Evolutionary conservation across 495 filamentous ascomycete genomes (phyloP).

Genomic region (Lasiosphaeriaceae sp.): DNA sequence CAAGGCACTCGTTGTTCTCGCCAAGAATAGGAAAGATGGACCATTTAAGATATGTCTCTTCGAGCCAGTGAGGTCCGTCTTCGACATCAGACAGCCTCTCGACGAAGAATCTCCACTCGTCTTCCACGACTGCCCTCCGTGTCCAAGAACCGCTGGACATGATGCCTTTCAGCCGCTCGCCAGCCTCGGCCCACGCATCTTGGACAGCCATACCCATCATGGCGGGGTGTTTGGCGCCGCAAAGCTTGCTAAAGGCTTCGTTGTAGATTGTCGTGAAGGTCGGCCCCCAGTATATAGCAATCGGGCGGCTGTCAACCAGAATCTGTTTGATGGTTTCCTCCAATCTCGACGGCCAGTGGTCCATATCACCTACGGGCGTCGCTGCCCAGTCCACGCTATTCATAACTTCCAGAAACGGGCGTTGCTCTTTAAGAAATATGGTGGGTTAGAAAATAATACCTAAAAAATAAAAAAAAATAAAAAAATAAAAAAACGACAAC

Average conservation of each 20-base stretch:
- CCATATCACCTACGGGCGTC: constrained; percentile 59
- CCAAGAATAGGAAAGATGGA: constrained; percentile 57
- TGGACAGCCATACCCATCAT: constrained; percentile 37
- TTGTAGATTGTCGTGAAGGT: constrained; percentile 44
- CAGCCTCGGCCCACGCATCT: constrained; percentile 31
- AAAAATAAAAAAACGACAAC: background rate
- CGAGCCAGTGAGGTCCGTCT: constrained; percentile 42
- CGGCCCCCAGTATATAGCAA: constrained; percentile 48
- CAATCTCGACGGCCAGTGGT: constrained; percentile 51
- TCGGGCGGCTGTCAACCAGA: constrained; percentile 61
- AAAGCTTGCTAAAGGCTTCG: constrained; percentile 40
- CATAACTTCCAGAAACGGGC: constrained; percentile 30
- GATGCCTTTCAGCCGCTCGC: constrained; percentile 28
- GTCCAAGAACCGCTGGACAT: constrained; percentile 24
- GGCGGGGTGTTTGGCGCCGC: constrained; percentile 32
- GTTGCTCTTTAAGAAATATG: constrained; percentile 20
- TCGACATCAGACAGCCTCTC: constrained; percentile 34
- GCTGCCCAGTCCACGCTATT: constrained; percentile 49
- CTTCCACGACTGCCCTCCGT: constrained; percentile 28
- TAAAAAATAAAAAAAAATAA: background rate
- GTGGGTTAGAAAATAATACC: background rate
- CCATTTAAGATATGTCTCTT: constrained; percentile 64
- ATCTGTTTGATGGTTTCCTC: constrained; percentile 58
- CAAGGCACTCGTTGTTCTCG: constrained; percentile 46
- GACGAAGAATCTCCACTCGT: constrained; percentile 39